Base-by-base conservation (phyloP, 768 basidiomycete species). In the Leccinum variicolor region DNA sequence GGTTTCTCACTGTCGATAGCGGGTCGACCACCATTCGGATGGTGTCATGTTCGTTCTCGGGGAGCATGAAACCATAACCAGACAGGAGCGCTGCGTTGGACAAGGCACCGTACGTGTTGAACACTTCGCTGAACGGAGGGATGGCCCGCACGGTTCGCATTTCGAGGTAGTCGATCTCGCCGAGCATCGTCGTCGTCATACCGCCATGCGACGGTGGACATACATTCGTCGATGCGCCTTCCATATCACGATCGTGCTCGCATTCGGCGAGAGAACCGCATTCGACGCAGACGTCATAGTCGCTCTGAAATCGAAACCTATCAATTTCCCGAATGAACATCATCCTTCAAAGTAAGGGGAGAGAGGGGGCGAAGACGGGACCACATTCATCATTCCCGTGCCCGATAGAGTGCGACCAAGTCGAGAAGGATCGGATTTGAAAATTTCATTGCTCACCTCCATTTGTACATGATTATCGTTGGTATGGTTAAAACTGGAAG, bases 51-150 rank as follows among this genome's bases (percentile, higher is more conserved):
- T 86, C 87, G 67, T 91, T 91, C 23, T 77, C 83, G 48, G 90
- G 85, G n/a, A 92, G 77, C 26, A 77, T 68, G 66, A 92, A 92
- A 0, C 90, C 90, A 69, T 92, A 92, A 60, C 80, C 83, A 15
- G 75, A 76, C 52, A 91, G 74, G 14, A 92, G 78, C 63, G 84
- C 74, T 1, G 88, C 82, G 65, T 91, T 92, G 17, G 76, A 75
- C 36, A 91, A 74, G 3, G 74, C 72, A n/a, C 86, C 85, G 66
- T 92, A 93, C 1, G 87, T 87, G 69, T 93, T 93, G 77, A 84
- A 92, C 21, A 90, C 75, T 56, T 92, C 84, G 10, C 75, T 74
- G 41, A 73, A 71, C 0, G 82, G 75, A 8, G 73, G 70, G 43
- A 91, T 77, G n/a, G 72, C 61, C 14, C 71, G 67, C 58, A 84